Evolutionary conservation across 176 grass and related monocot genomes (phyloP).

Genomic region (Aegilops tauschii): DNA sequence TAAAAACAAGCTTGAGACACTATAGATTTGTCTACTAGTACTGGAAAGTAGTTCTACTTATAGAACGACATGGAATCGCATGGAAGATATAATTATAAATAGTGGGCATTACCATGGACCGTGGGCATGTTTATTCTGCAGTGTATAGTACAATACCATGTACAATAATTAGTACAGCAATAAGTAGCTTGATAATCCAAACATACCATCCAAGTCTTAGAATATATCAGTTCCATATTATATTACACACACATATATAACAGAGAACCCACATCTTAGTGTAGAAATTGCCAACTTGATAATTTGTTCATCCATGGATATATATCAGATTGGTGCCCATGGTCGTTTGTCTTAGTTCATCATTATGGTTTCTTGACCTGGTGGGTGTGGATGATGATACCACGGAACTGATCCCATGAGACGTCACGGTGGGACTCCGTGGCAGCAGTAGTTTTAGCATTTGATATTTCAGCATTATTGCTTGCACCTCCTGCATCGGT

Average conservation of each 20-base stretch:
- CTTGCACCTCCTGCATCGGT: not conserved
- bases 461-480: slow-evolving; percentile 5
- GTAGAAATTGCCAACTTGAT: not conserved
- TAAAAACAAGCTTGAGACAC: not conserved
- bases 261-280: not conserved
- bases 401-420: slow-evolving; percentile 24
- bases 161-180: not conserved
- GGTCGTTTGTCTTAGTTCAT: not conserved
- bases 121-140: not conserved
- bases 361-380: slow-evolving; percentile 29
- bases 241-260: not conserved
- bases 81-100: not conserved
- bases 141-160: not conserved
- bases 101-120: not conserved
- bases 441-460: not conserved
- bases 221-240: not conserved
- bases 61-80: not conserved
- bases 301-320: not conserved
- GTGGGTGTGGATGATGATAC: slow-evolving; percentile 9
- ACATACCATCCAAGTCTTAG: not conserved
- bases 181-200: not conserved
- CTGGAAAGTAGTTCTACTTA: not conserved
- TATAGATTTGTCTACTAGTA: not conserved
- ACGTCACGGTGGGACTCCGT: slow-evolving; percentile 41
- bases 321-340: not conserved